A percentile compares a stretch with the other conserved stretches of the same genome.
Conservation (phyloP, 495 filamentous ascomycete genomes). For the Hypoxylon fuscum region DNA sequence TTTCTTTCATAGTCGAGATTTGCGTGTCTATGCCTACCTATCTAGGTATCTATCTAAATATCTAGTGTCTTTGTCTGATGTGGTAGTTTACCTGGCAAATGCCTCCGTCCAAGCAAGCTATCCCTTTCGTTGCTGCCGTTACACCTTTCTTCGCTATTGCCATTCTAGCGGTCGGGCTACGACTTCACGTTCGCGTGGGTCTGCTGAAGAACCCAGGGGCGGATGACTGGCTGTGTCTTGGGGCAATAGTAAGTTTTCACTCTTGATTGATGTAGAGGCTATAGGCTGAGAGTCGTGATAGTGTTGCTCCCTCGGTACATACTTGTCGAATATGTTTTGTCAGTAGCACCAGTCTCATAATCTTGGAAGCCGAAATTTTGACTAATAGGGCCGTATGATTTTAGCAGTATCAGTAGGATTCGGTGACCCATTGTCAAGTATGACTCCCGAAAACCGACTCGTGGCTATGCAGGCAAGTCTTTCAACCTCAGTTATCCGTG, state of each 20-base stretch:
- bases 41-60: not conserved
- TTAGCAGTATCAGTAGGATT: constrained; percentile 23
- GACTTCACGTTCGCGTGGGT: constrained; percentile 21
- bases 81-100: no score
- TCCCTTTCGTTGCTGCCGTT: constrained; percentile 15
- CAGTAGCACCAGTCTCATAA: constrained; percentile 16
- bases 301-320: constrained; percentile 37
- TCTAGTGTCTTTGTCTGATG: constrained; percentile 6
- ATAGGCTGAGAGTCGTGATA: no score
- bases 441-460: constrained; percentile 11
- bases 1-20: no score
- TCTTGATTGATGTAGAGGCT: no score
- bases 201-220: constrained; percentile 21
- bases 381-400: not conserved
- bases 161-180: constrained; percentile 21
- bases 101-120: constrained; percentile 7
- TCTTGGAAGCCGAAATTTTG: constrained; percentile 7
- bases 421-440: constrained; percentile 13
- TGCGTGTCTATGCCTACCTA: not conserved
- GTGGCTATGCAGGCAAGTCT: constrained; percentile 18
- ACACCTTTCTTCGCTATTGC: constrained; percentile 18
- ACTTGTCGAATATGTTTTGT: constrained; percentile 32
- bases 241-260: constrained; percentile 30
- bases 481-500: no score
- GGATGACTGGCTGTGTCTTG: constrained; percentile 41